Conservation (phyloP, 352 stramenopile genomes). For the Globisporangium heterothallicum region DNA sequence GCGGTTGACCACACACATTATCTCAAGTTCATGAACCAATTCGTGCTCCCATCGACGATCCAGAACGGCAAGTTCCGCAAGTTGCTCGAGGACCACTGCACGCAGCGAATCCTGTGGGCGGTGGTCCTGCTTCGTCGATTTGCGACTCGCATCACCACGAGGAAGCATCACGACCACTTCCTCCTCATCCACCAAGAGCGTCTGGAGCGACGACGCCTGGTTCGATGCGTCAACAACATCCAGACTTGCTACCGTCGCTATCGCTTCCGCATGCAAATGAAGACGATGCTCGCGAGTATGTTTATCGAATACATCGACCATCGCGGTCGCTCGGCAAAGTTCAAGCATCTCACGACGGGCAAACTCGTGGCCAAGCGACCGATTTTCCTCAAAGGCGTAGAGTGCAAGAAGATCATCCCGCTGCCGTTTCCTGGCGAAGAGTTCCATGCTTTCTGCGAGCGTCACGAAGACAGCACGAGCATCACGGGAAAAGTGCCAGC, state of each 20-base stretch:
- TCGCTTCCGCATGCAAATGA: slow-evolving; percentile 39
- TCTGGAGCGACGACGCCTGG: slow-evolving; percentile 20
- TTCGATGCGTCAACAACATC: slow-evolving; percentile 28
- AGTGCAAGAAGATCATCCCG: slow-evolving; percentile 42
- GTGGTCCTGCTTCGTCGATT: slow-evolving; percentile 39
- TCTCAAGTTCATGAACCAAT: slow-evolving; percentile 63
- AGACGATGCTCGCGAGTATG: slow-evolving; percentile 37
- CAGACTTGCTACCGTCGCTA: slow-evolving; percentile 43
- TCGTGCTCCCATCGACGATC: slow-evolving; percentile 50
- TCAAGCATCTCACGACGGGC: slow-evolving; percentile 34
- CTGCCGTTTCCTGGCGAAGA: slow-evolving; percentile 67
- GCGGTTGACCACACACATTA: slow-evolving; percentile 28
- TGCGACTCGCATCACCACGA: slow-evolving; percentile 26
- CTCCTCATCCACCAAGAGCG: slow-evolving; percentile 32
- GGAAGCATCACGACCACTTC: slow-evolving; percentile 42
- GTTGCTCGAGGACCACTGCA: slow-evolving; percentile 32
- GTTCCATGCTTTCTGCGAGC: slow-evolving; percentile 58
- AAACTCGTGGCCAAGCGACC: slow-evolving; percentile 31
- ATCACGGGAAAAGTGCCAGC: slow-evolving; percentile 17
- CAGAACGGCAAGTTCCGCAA: slow-evolving; percentile 55
- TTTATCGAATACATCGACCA: slow-evolving; percentile 65
- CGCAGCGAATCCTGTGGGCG: slow-evolving; percentile 41
- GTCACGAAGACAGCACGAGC: slow-evolving; percentile 43
- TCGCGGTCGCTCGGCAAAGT: slow-evolving; percentile 29
- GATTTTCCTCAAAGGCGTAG: slow-evolving; percentile 50